These are phyloP conservation scores for Lasiodiplodia theobromae DNA, from an alignment of 2,329 filamentous ascomycete genomes.

Conservation along the genomic window DNA sequence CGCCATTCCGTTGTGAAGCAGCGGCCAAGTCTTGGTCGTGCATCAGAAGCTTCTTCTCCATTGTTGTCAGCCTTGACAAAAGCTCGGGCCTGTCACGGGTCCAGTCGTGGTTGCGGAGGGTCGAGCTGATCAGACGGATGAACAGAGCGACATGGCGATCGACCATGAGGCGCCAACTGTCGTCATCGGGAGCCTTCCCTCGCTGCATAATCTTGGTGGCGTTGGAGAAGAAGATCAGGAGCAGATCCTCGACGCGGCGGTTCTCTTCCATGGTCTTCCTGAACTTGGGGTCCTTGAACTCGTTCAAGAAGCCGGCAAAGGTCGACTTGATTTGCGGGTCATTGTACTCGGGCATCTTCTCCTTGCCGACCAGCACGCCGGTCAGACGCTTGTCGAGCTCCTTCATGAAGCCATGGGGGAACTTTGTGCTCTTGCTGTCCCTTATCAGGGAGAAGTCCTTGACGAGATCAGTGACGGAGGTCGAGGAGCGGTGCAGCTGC, in stretches of 20 bases:
- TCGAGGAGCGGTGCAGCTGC: conserved; percentile 72
- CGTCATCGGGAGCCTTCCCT: conserved; percentile 77
- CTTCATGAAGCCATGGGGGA: conserved; percentile 74
- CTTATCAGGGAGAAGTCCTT: conserved; percentile 79
- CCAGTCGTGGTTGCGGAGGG: conserved; percentile 84
- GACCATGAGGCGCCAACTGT: conserved; percentile 88
- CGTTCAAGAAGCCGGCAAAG: conserved; percentile 93
- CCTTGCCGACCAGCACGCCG: conserved; percentile 79
- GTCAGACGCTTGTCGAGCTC: conserved; percentile 80
- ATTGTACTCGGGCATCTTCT: conserved; percentile 85
- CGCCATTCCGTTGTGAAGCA: conserved; percentile 63
- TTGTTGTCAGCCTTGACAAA: conserved; percentile 74
- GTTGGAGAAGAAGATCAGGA: conserved; percentile 95
- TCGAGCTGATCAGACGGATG: conserved; percentile 81
- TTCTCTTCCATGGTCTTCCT: conserved; percentile 94
- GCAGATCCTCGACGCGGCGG: conserved; percentile 86
- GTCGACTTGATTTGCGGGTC: conserved; percentile 91
- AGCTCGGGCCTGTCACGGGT: conserved; percentile 86
- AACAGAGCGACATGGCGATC: conserved; percentile 96
- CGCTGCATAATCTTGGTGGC: conserved; percentile 90
- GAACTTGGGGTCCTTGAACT: conserved; percentile 87
- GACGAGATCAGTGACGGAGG: conserved; percentile 79
- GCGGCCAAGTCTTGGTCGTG: conserved; percentile 89
- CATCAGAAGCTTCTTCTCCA: conserved; percentile 92
- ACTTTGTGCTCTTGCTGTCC: conserved; percentile 73